These are phyloP conservation scores for Crucihimalaya himalaica DNA, from an alignment of 345 rosid genomes.

Conservation along the genomic window DNA sequence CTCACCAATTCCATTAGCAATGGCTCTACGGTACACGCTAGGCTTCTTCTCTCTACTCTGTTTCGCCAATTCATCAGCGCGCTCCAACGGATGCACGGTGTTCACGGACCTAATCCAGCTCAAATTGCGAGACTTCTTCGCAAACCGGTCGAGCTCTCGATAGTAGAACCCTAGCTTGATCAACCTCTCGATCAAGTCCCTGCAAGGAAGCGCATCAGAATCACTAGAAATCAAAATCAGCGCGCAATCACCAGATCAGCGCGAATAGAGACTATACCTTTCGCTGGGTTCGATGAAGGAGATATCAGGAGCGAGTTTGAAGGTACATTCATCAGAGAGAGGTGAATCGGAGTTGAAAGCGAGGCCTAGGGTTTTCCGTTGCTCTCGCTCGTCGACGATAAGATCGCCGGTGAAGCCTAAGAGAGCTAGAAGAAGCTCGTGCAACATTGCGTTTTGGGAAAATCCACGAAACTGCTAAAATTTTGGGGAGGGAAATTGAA, in stretches of 20 bases:
- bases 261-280: slow-evolving; percentile 44
- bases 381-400: slow-evolving; percentile 85
- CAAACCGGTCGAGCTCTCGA: slow-evolving; percentile 85
- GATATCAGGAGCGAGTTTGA: slow-evolving; percentile 89
- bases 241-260: slow-evolving; percentile 6
- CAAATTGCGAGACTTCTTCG: slow-evolving; percentile 71
- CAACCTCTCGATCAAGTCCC: slow-evolving; percentile 88
- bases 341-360: slow-evolving; percentile 57
- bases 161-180: slow-evolving; percentile 86
- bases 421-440: slow-evolving; percentile 84
- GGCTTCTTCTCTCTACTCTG: slow-evolving; percentile 48
- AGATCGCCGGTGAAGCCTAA: slow-evolving; percentile 94
- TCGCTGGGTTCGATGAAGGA: slow-evolving; percentile 88
- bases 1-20: slow-evolving; percentile 94
- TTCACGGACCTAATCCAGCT: slow-evolving; percentile 74
- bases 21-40: slow-evolving; percentile 81
- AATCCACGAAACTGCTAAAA: background rate
- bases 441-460: slow-evolving; percentile 52
- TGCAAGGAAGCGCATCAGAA: slow-evolving; percentile 27
- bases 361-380: slow-evolving; percentile 59
- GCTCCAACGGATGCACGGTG: slow-evolving; percentile 51
- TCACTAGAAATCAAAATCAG: background rate
- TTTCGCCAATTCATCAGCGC: slow-evolving; percentile 51
- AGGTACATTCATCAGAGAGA: slow-evolving; percentile 65
- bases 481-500: slow-evolving; percentile 28